Evolutionary conservation across 2,329 filamentous ascomycete species (phyloP).

Genomic region (Tolypocladium inflatum): DNA sequence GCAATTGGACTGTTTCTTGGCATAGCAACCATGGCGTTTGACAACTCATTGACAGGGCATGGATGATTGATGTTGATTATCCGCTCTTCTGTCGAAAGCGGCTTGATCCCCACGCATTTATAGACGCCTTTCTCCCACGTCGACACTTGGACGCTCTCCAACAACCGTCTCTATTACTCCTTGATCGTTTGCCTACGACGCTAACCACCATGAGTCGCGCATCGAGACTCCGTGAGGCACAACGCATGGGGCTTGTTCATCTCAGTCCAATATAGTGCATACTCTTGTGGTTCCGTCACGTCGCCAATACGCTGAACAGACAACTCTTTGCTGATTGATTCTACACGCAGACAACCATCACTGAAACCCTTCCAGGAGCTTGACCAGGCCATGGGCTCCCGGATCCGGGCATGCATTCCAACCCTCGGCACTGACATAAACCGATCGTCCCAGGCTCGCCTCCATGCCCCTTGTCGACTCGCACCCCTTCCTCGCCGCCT

Average conservation of each 20-base stretch:
- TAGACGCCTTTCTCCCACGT: no score
- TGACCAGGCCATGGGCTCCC: slow-evolving; percentile 49
- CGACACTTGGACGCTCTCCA: no score
- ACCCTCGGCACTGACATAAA: slow-evolving; percentile 61
- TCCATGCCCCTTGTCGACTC: slow-evolving; percentile 66
- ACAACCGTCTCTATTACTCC: no score
- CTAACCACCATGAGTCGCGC: no score
- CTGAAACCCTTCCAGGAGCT: slow-evolving; percentile 48
- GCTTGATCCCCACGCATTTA: no score
- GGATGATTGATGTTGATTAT: neutral
- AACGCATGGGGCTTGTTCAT: no score
- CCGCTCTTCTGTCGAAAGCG: no score
- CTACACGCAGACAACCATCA: neutral
- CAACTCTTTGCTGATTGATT: neutral
- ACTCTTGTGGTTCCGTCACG: neutral
- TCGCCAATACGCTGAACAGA: no score
- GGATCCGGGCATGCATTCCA: slow-evolving; percentile 66
- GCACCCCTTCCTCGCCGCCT: slow-evolving; percentile 53
- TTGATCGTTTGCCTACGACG: no score
- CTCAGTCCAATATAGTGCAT: no score
- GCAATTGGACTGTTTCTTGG: neutral
- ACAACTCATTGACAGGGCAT: neutral
- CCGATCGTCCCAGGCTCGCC: slow-evolving; percentile 61
- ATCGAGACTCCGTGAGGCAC: no score
- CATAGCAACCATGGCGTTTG: neutral